phyloP scores from a whole-genome alignment of 2,329 filamentous ascomycete species.

The Ophiostoma australiae region DNA sequence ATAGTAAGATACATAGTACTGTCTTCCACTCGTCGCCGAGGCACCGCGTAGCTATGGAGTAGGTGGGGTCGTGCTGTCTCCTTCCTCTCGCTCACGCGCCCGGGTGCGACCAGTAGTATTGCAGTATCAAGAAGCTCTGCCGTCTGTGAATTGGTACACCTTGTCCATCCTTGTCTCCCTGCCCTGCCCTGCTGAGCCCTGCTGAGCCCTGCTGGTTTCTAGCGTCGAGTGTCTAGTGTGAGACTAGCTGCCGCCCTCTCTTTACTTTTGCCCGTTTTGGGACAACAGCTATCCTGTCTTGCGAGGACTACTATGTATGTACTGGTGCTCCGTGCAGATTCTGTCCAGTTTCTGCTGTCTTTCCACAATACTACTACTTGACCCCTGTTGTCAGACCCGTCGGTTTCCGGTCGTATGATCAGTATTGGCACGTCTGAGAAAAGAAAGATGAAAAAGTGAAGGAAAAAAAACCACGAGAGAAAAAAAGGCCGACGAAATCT shows the following conservation, averaged over 20 bases:
- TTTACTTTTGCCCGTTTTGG: slow-evolving; percentile 13
- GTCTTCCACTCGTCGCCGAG: slow-evolving; percentile 10
- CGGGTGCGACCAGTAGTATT: neutral
- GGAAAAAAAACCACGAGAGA: neutral
- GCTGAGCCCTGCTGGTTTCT: neutral
- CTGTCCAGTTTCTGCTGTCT: neutral
- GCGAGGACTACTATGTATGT: neutral
- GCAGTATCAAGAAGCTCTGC: neutral
- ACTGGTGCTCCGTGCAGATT: neutral
- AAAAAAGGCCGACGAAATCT: neutral
- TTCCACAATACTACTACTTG: neutral
- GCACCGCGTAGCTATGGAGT: slow-evolving; percentile 20
- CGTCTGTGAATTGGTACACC: neutral
- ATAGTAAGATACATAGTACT: neutral
- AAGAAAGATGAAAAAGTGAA: neutral
- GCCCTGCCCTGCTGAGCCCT: neutral
- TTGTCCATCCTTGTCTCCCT: neutral
- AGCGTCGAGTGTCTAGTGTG: neutral
- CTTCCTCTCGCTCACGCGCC: neutral
- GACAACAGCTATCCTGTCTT: slow-evolving; percentile 6
- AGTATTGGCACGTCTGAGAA: no score
- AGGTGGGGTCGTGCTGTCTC: neutral
- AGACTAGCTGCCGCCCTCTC: neutral
- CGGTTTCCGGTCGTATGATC: slow-evolving; percentile 6
- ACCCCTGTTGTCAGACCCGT: neutral